Conservation (phyloP, 345 rosid genomes). For the Psidium friedrichsthalianum region DNA sequence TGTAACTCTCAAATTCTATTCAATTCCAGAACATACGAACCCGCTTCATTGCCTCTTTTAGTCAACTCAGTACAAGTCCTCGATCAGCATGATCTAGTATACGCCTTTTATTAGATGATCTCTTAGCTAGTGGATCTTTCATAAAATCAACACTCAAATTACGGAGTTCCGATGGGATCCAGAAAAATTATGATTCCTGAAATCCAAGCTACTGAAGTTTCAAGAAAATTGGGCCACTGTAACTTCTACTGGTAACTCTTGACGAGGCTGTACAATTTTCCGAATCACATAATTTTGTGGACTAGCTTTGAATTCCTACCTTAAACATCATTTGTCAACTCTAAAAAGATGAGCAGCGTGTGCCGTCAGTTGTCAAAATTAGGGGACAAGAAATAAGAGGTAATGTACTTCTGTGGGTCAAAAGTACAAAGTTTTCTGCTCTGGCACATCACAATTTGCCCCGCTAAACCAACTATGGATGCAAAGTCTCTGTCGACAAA, state of each 20-base stretch:
- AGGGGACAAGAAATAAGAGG: neutral
- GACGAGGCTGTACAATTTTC: neutral
- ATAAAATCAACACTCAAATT: neutral
- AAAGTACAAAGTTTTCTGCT: neutral
- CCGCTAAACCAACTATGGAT: neutral
- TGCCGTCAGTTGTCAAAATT: neutral
- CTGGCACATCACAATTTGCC: neutral
- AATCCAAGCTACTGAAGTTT: neutral
- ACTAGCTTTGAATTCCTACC: neutral
- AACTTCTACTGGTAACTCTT: neutral
- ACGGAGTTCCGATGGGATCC: neutral
- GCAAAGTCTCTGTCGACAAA: neutral
- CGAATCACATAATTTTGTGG: neutral
- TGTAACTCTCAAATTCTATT: neutral
- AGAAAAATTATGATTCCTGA: neutral
- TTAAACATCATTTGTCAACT: too few relatives aligned
- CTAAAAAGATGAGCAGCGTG: neutral
- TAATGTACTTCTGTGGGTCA: neutral
- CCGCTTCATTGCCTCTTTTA: neutral
- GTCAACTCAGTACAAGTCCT: neutral
- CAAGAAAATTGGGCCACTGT: neutral
- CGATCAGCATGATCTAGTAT: neutral
- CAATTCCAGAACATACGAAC: too few relatives aligned
- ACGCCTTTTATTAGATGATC: neutral
- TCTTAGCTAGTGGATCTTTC: neutral